Evolutionary conservation across 2,329 filamentous ascomycete species (phyloP), one percentile per base, ranked within the genome.

Genomic region (Dothideomycetidae sp.): DNA sequence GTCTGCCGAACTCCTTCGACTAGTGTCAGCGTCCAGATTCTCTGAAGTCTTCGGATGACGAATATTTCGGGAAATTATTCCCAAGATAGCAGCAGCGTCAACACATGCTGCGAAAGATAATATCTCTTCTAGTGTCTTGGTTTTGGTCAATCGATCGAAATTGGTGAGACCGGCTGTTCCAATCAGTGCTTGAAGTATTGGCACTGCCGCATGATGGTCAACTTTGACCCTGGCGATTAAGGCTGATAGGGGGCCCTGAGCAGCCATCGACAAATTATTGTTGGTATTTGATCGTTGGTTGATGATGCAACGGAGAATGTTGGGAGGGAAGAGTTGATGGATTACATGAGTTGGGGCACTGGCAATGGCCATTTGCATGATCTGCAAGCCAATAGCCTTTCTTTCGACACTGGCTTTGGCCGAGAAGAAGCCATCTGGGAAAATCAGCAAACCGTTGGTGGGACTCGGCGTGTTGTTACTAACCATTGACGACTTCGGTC

Each of bases 331-430:
- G 1, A 93, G 64, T 5, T 66, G 45, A 56, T 67, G 36, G 62
- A 71, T 48, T 67, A 70, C 40, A 53, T 64, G 45, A 44, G 56
- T 45, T 56, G 71, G 53, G 50, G 62, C 61, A 26, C 61, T 64
- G 19, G 65, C 62, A 3, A 94, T 61, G 48, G 85, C 73, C 51
- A 79, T 82, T 49, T 79, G 75, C 50, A 94, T 83, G 2, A 96
- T 71, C 50, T 86, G 75, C 59, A 96, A 88, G 0, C 90, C 90
- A 57, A 84, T 85, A 51, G 83, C 84, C 58, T 94, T 96, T 39
- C 92, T 80, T 48, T 86, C 83, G 30, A 86, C 76, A 1, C 85
- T 92, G 5, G 86, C 79, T 9, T 71, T 75, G 40, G 78, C 73
- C 4, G 82, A 78, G 54, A 96, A 94, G 3, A 94, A 68, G 5